These are phyloP conservation scores for Lipomyces kockii DNA, from an alignment of 805 yeast genomes.

Conservation along the genomic window DNA sequence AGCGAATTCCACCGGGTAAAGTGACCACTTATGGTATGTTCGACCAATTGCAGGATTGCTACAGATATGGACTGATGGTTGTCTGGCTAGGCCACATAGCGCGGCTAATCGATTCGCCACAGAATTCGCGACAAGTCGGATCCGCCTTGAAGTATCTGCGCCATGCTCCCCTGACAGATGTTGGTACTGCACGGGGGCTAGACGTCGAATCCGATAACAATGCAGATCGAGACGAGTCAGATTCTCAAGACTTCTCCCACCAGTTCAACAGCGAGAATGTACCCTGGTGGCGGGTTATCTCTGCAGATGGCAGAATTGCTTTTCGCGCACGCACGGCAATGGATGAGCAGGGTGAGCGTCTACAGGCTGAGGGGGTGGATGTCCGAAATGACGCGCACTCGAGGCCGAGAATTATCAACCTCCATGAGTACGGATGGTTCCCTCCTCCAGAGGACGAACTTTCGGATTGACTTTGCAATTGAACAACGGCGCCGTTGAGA, in stretches of 20 bases:
- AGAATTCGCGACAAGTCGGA: constrained; percentile 76
- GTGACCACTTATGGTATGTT: constrained; percentile 69
- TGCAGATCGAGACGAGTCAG: not conserved
- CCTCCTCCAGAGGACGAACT: constrained; percentile 47
- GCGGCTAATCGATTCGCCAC: constrained; percentile 61
- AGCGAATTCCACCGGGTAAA: constrained; percentile 61
- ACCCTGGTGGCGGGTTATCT: constrained; percentile 84
- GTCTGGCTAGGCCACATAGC: constrained; percentile 64
- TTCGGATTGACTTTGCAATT: constrained; percentile 7
- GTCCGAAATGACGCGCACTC: constrained; percentile 44
- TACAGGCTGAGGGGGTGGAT: constrained; percentile 54
- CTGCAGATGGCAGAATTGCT: constrained; percentile 66
- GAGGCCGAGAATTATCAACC: constrained; percentile 43
- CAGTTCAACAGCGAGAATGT: constrained; percentile 48
- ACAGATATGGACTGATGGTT: constrained; percentile 1
- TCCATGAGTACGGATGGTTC: constrained; percentile 69
- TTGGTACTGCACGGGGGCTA: constrained; percentile 16
- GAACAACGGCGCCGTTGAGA: no score
- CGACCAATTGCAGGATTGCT: not conserved
- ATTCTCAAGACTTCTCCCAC: constrained; percentile 9
- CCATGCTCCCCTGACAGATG: not conserved
- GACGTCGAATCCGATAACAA: constrained; percentile 15
- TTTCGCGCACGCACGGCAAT: constrained; percentile 51
- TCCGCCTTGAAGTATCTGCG: constrained; percentile 62
- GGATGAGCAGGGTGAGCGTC: constrained; percentile 51